Percentiles rank a stretch among this genome's conserved stretches.
Conservation (phyloP, 164 flowering plant species). For the Aristolochia contorta region DNA sequence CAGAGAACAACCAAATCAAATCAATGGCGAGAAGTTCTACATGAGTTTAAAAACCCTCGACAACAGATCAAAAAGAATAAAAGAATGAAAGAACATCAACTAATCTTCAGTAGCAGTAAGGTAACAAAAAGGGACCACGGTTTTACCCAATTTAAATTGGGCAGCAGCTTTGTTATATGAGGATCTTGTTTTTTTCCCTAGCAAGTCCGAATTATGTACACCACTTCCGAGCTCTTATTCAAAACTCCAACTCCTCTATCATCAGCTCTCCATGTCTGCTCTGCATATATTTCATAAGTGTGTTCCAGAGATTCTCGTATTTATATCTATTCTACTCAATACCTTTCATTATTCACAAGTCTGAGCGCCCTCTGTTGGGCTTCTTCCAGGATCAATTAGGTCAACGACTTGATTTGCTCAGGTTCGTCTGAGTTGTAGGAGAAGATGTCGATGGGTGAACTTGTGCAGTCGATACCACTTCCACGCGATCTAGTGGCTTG, state of each 20-base stretch:
- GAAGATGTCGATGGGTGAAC: conserved; percentile 22
- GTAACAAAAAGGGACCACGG: no score
- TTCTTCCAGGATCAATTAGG: neutral
- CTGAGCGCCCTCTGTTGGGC: neutral
- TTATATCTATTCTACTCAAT: neutral
- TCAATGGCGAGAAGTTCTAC: no score
- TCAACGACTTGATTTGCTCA: neutral
- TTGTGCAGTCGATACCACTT: conserved; percentile 14
- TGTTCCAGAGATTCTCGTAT: neutral
- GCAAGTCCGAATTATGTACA: conserved; percentile 2
- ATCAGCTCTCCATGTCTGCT: neutral
- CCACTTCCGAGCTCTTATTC: conserved; percentile 1
- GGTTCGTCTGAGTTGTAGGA: conserved; percentile 17
- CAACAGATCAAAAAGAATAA: no score
- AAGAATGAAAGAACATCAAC: no score
- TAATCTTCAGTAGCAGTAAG: no score
- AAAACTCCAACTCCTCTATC: neutral
- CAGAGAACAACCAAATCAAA: no score
- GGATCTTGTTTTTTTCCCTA: neutral
- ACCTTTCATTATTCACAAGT: conserved; percentile 1
- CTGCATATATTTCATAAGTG: neutral
- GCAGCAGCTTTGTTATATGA: no score
- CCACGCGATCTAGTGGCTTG: conserved; percentile 12
- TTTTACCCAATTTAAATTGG: no score
- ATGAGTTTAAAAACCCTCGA: no score